Evolutionary conservation across 2,329 filamentous ascomycete genomes (phyloP), one percentile per base, ranked within the genome.

Genomic region (Stachybotrys chlorohalonatus): DNA sequence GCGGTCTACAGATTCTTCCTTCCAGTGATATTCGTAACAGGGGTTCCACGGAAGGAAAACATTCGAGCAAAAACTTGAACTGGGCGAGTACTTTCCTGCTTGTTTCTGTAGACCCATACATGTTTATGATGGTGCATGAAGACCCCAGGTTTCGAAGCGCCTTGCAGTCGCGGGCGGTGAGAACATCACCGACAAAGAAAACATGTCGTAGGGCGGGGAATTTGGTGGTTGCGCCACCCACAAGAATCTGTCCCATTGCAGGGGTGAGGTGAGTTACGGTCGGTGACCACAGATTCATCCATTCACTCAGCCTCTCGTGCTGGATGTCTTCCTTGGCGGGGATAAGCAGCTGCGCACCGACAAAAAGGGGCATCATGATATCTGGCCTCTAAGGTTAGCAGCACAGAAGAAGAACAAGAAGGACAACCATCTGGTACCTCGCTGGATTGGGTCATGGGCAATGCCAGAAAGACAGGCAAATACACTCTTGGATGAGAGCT

Each of bases 161-260:
- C 47, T 79, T 78, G 70, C 90, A 95, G 63, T 97, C 93, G 65
- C 84, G 81, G 66, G 85, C 95, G 58, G 90, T 95, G 51, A 97
- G 71, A 39, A 96, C 77, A 65, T 97, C 93, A 36, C 94, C 94
- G 1, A 97, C 93, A 58, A 93, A 97, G 76, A 97, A 93, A 16
- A 86, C 90, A 55, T 84, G 78, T 55, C 86, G 79, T n/a, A 97
- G 76, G 11, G 80, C 77, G 1, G 90, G 87, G 64, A 96, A 95
- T 60, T 88, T 71, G 0, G 89, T 85, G 3, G 75, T 85, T 30
- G 90, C 88, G 60, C 89, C 90, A 48, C 91, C 92, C n/a, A 93
- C 86, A 2, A 97, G 75, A 57, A 97, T 94, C 63, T 96, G 90
- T 54, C 92, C 92, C 92, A 97, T 96, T 55, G 94, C 94, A 9